These are phyloP conservation scores for Fusarium sp. DNA, from an alignment of 2,329 filamentous ascomycete species.

Conservation along the genomic window DNA sequence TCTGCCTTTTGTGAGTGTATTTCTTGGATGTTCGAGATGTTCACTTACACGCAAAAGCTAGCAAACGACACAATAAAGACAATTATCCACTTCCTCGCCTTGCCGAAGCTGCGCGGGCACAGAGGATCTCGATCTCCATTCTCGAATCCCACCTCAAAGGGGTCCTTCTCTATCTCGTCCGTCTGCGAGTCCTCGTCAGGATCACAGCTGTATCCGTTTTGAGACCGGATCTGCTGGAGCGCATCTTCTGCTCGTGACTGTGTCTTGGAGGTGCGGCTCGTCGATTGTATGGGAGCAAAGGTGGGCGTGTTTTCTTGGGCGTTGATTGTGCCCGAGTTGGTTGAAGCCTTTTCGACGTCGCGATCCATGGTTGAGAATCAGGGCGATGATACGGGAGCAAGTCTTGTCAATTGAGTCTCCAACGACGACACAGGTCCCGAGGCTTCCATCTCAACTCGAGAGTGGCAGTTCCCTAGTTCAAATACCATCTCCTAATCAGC, in stretches of 20 bases:
- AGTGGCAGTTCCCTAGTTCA: constrained; percentile 9
- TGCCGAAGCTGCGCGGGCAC: constrained; percentile 77
- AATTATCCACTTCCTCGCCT: constrained; percentile 81
- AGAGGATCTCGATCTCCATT: constrained; percentile 76
- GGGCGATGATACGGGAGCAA: not conserved
- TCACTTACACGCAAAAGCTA: constrained; percentile 84
- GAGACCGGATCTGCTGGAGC: constrained; percentile 50
- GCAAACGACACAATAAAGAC: constrained; percentile 79
- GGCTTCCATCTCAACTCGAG: not conserved
- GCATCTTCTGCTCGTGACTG: constrained; percentile 17
- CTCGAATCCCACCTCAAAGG: constrained; percentile 81
- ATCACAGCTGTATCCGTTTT: constrained; percentile 59
- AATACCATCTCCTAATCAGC: not conserved
- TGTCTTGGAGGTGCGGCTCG: constrained; percentile 7
- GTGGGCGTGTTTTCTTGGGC: not conserved
- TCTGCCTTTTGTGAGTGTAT: constrained; percentile 53
- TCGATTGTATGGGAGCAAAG: constrained; percentile 29
- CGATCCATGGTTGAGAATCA: constrained; percentile 32
- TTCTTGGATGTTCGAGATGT: not conserved
- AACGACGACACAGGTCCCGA: not conserved
- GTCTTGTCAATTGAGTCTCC: not conserved
- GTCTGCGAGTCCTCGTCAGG: constrained; percentile 14
- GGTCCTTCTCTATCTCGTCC: constrained; percentile 51
- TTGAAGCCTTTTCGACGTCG: constrained; percentile 42
- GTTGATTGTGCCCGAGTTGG: constrained; percentile 11